A percentile compares a stretch with the other conserved stretches of the same genome.
Evolutionary conservation across 2,329 filamentous ascomycete genomes (phyloP).

Genomic region (Aspergillus thermomutatus): DNA sequence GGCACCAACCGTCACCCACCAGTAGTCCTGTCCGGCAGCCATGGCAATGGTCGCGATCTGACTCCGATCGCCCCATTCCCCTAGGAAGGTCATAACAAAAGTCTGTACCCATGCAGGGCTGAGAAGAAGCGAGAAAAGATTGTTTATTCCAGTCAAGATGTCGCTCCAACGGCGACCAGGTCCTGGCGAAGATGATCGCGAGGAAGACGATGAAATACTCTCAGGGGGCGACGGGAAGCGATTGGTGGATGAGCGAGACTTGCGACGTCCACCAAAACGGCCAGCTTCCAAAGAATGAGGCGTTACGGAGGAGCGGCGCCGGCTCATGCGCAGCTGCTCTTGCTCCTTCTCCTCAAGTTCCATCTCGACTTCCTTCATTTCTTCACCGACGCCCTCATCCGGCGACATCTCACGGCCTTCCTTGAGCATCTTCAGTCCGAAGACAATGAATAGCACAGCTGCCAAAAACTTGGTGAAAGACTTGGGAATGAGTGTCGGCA

Average conservation of each 20-base stretch:
- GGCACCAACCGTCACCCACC: conserved; percentile 94
- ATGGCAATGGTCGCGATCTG: conserved; percentile 99
- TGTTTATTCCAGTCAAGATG: conserved; percentile 66
- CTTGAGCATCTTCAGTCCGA: conserved; percentile 76
- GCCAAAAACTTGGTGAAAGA: conserved; percentile 86
- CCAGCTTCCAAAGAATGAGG: conserved; percentile 80
- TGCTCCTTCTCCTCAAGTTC: conserved; percentile 93
- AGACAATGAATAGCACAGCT: conserved; percentile 80
- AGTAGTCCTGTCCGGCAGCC: conserved; percentile 97
- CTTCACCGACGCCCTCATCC: conserved; percentile 87
- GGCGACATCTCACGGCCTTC: conserved; percentile 88
- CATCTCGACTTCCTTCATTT: conserved; percentile 95
- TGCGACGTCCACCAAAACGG: conserved; percentile 57
- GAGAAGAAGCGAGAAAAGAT: conserved; percentile 80
- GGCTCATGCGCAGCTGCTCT: conserved; percentile 62
- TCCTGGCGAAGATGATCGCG: conserved; percentile 55
- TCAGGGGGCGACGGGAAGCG: conserved; percentile 77
- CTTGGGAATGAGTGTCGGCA: conserved; percentile 86
- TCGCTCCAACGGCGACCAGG: conserved; percentile 45
- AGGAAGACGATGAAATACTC: conserved; percentile 73
- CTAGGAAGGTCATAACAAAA: conserved; percentile 97
- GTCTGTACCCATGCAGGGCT: conserved; percentile 98
- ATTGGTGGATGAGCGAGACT: conserved; percentile 65
- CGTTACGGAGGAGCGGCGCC: conserved; percentile 65
- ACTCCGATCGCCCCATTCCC: conserved; percentile 95